Evolutionary conservation across 177 flowering plant species (phyloP), one percentile per base, ranked within the genome.

Genomic region (Vitis hybrid): DNA sequence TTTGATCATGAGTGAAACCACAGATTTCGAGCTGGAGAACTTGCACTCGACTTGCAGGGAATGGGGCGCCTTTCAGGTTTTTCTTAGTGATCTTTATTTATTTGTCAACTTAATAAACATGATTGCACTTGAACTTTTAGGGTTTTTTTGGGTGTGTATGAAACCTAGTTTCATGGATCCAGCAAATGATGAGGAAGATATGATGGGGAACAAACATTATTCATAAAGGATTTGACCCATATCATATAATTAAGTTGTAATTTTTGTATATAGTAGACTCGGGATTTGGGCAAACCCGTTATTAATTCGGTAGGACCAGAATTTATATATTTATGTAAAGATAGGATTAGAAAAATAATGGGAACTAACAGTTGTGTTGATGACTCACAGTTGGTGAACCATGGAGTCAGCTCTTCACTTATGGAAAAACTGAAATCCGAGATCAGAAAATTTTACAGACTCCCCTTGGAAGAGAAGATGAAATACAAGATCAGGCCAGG

Each of bases 1-100:
- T 2, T 62, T 78, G 72, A 4, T 70, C 6, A 23, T 39, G 1
- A 23, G 13, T 7, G 68, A 60, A 4, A 18, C n/a, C 51, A 11
- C 55, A 2, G 66, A 59, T 6, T 8, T 14, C 45, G 77, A 78
- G 32, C 66, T 78, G 2, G 56, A 74, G 52, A 78, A 74, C 67
- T 61, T 78, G 75, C 70, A 74, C 54, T 60, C 69, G 12, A 26
- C 73, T 59, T 78, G 80, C 78, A 70, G 71, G 51, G 73, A 74
- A 3, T 78, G 75, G 80, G 80, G 80, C 12, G 4, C 74, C 70
- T 78, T 78, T 60, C 78, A 78, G 80, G 80, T 78, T 70, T 15
- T 6, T 6, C 11, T 9, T 6, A 2, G 0, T 34, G 3, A 32
- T 32, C 15, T 62, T 3, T 2, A 64, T 0, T 51, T 51, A 39